Conservation (phyloP, 2,329 filamentous ascomycete species). For the Bipolaris cookei region DNA sequence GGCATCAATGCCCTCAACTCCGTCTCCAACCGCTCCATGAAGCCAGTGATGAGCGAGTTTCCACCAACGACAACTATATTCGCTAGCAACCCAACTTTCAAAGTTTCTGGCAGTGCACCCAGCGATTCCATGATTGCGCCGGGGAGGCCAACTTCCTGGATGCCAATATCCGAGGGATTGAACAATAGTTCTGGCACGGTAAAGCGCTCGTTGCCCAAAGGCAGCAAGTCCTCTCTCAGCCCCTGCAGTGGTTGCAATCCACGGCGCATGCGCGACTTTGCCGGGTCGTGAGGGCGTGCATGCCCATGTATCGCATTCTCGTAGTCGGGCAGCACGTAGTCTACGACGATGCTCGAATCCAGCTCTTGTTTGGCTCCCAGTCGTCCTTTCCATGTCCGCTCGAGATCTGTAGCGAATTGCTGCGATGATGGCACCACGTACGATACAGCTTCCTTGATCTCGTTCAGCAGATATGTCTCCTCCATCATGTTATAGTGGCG, state of each 20-base stretch:
- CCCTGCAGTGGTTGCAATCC: constrained; percentile 56
- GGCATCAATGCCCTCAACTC: constrained; percentile 68
- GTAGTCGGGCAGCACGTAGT: constrained; percentile 90
- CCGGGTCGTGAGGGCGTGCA: constrained; percentile 77
- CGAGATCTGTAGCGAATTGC: constrained; percentile 74
- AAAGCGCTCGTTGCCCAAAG: constrained; percentile 91
- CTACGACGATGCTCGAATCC: constrained; percentile 70
- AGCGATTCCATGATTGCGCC: constrained; percentile 84
- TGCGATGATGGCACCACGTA: constrained; percentile 73
- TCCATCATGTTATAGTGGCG: constrained; percentile 96
- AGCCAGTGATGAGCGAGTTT: constrained; percentile 78
- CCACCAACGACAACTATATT: constrained; percentile 92
- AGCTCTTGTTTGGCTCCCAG: constrained; percentile 64
- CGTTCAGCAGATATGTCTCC: constrained; percentile 90
- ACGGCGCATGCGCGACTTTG: constrained; percentile 60
- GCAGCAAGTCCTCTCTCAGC: constrained; percentile 76
- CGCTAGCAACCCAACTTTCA: constrained; percentile 82
- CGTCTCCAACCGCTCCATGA: constrained; percentile 75
- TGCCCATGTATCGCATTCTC: constrained; percentile 69
- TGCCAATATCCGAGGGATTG: constrained; percentile 81
- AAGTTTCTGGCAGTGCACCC: constrained; percentile 73
- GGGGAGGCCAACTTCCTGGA: constrained; percentile 81
- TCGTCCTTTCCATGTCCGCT: constrained; percentile 75
- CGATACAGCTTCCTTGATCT: constrained; percentile 91
- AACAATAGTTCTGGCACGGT: constrained; percentile 89